These are phyloP conservation scores for Fusarium papillatum DNA, from an alignment of 2,329 filamentous ascomycete species.

Conservation along the genomic window DNA sequence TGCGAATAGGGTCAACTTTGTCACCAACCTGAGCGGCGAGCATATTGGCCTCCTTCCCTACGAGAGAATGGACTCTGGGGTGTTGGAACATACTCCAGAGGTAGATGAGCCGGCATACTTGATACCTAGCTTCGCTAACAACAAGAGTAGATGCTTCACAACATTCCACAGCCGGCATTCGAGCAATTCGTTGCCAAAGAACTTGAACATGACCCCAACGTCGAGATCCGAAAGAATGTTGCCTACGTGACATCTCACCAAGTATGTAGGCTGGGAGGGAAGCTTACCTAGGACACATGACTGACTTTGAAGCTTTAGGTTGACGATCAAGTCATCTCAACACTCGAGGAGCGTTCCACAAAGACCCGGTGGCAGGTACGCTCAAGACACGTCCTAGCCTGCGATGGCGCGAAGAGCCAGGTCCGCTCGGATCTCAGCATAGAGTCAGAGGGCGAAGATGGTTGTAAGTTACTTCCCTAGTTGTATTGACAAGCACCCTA, in stretches of 20 bases:
- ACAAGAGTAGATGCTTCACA: not conserved
- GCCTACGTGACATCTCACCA: not conserved
- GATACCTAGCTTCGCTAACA: not conserved
- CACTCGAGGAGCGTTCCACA: not conserved
- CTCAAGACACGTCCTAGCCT: not conserved
- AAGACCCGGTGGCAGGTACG: not conserved
- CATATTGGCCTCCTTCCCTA: not conserved
- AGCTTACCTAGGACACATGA: not conserved
- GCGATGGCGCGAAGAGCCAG: not conserved
- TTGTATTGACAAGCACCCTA: not conserved
- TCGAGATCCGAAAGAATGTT: not conserved
- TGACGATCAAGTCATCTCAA: not conserved
- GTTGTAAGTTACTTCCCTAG: not conserved
- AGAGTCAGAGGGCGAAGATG: not conserved
- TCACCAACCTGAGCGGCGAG: not conserved
- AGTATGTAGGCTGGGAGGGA: not conserved
- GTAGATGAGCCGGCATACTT: not conserved
- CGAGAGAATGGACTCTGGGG: not conserved
- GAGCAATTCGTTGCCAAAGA: not conserved
- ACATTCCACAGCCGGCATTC: not conserved
- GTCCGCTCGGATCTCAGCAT: not conserved
- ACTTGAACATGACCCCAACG: not conserved
- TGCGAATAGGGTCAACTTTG: not conserved
- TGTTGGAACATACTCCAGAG: not conserved
- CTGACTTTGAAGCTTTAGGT: not conserved